These are phyloP conservation scores for Dictyostelium purpureum DNA, from an alignment of 78 protist genomes.

Conservation along the genomic window DNA sequence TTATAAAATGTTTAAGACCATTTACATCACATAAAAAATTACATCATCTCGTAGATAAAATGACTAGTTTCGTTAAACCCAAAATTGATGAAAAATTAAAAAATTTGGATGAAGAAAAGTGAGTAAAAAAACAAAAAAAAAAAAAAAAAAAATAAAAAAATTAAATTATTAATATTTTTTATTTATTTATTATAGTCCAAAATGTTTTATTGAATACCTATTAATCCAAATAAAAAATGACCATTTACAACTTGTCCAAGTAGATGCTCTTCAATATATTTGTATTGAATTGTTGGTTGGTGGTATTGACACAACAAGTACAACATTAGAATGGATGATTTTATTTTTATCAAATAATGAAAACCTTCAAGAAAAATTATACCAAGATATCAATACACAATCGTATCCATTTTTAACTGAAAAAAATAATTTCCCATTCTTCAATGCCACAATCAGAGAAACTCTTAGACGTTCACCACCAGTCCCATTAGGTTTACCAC, in stretches of 20 bases:
- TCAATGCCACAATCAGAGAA: slow-evolving; percentile 15
- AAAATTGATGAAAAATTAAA: neutral
- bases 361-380: slow-evolving; percentile 26
- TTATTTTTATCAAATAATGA: slow-evolving; percentile 24
- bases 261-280: slow-evolving; percentile 2
- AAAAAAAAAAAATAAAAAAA: too few relatives aligned
- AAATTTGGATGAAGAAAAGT: neutral
- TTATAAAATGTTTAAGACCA: neutral
- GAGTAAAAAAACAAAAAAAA: too few relatives aligned
- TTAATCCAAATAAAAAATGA: slow-evolving; percentile 29
- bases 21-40: neutral
- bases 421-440: neutral
- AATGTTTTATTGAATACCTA: slow-evolving; percentile 45
- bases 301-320: slow-evolving; percentile 49
- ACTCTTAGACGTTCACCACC: slow-evolving; percentile 9
- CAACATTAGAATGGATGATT: slow-evolving; percentile 40
- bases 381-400: neutral
- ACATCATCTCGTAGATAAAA: neutral
- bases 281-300: slow-evolving; percentile 55
- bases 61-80: neutral
- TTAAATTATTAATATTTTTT: too few relatives aligned
- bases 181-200: slow-evolving; percentile 43
- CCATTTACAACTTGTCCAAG: neutral
- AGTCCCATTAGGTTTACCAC: slow-evolving; percentile 22
- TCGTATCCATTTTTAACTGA: neutral